These are phyloP conservation scores for Hyaloscypha variabilis DNA, from an alignment of 495 filamentous ascomycete genomes.

Conservation along the genomic window DNA sequence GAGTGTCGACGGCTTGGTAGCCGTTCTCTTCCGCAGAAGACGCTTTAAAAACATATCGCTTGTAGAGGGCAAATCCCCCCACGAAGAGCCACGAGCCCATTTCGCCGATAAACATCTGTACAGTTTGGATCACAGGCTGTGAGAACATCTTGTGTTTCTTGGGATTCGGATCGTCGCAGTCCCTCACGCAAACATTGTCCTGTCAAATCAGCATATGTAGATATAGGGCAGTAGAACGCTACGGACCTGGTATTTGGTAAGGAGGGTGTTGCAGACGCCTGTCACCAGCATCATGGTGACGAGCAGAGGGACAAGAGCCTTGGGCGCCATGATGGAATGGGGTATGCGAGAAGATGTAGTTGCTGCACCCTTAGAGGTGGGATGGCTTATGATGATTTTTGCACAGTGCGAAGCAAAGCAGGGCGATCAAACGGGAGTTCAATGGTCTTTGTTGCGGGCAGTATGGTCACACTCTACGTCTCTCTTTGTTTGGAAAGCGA, in stretches of 20 bases:
- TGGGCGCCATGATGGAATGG: constrained; percentile 39
- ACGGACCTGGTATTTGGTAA: constrained; percentile 92
- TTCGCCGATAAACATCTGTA: constrained; percentile 93
- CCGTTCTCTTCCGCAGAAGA: constrained; percentile 49
- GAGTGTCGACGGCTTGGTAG: constrained; percentile 62
- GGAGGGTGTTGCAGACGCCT: constrained; percentile 94
- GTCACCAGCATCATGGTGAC: constrained; percentile 88
- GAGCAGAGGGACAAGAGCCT: constrained; percentile 74
- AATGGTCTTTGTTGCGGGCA: background rate
- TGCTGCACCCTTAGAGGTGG: background rate
- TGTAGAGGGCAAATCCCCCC: constrained; percentile 62
- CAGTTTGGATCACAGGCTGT: constrained; percentile 94
- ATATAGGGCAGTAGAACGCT: background rate
- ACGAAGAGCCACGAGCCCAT: constrained; percentile 92
- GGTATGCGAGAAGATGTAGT: background rate
- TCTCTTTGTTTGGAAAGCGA: too few species aligned
- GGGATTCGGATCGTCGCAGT: constrained; percentile 81
- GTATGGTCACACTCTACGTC: background rate
- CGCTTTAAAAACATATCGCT: constrained; percentile 51
- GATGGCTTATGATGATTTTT: background rate
- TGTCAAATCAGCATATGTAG: constrained; percentile 36
- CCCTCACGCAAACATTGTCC: constrained; percentile 94
- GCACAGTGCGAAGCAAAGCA: background rate
- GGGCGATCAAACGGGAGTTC: background rate
- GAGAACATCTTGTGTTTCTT: constrained; percentile 72